A percentile compares a stretch with the other conserved stretches of the same genome.
These are phyloP conservation scores for Vaccinium macrocarpon DNA, from an alignment of 148 eudicot species.

Conservation along the genomic window DNA sequence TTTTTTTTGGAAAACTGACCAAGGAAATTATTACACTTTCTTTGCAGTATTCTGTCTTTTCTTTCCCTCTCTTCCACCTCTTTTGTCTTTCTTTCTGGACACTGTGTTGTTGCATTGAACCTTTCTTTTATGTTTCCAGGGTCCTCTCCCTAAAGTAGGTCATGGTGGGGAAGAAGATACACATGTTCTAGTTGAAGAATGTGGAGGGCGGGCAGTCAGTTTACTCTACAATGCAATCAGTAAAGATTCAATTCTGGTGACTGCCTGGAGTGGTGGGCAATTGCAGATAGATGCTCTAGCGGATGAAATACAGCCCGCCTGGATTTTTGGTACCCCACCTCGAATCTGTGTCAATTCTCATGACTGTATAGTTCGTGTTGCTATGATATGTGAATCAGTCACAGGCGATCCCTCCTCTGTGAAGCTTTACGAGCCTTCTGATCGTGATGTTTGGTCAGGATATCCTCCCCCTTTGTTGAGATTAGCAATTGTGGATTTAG, in stretches of 20 bases:
- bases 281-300: constrained; percentile 91
- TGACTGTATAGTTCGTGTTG: constrained; percentile 62
- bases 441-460: constrained; percentile 72
- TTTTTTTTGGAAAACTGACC: neutral
- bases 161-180: constrained; percentile 45
- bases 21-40: neutral
- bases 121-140: constrained; percentile 44
- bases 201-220: constrained; percentile 80
- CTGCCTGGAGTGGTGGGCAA: constrained; percentile 93
- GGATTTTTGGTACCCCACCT: constrained; percentile 68
- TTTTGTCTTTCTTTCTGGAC: neutral
- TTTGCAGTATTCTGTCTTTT: neutral
- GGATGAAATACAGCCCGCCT: constrained; percentile 93
- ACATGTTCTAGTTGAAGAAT: constrained; percentile 40
- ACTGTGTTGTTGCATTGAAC: neutral
- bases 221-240: constrained; percentile 67
- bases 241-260: constrained; percentile 81
- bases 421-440: constrained; percentile 59
- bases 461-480: constrained; percentile 84
- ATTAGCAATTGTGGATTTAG: constrained; percentile 87
- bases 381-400: constrained; percentile 88
- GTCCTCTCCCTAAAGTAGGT: constrained; percentile 74
- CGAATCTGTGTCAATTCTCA: constrained; percentile 63
- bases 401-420: constrained; percentile 38
- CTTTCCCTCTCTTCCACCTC: neutral